Conservation (phyloP, 331 rosid species). For the Cucumis variabilis region DNA sequence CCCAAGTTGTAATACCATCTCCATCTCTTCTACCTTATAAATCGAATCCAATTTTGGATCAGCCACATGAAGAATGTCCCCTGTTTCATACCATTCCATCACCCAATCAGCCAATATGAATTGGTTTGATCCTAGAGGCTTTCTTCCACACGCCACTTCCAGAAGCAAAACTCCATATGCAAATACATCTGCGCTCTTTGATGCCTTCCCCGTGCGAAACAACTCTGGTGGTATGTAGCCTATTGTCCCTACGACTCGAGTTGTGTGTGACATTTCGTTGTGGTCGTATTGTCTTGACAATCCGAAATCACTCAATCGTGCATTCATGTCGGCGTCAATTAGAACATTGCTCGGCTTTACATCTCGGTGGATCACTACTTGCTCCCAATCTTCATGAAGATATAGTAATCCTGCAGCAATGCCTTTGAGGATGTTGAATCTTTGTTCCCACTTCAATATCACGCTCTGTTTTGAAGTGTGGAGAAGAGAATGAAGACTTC, state of each 20-base stretch:
- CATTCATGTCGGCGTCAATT: constrained; percentile 11
- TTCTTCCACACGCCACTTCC: constrained; percentile 64
- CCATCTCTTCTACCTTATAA: constrained; percentile 16
- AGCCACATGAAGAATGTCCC: constrained; percentile 40
- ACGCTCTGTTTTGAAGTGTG: background rate
- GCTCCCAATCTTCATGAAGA: constrained; percentile 30
- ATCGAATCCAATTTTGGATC: constrained; percentile 48
- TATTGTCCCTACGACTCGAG: background rate
- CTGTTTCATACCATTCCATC: constrained; percentile 39
- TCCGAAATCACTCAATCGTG: background rate
- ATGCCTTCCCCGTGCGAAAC: constrained; percentile 61
- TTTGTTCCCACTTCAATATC: background rate
- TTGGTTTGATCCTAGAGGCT: constrained; percentile 46
- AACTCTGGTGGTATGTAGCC: constrained; percentile 60
- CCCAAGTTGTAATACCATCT: constrained; percentile 2
- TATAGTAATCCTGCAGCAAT: constrained; percentile 24
- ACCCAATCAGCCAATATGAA: constrained; percentile 68
- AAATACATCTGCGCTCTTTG: constrained; percentile 63
- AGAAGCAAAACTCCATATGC: constrained; percentile 70
- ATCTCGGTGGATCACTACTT: constrained; percentile 26
- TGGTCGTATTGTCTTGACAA: constrained; percentile 17
- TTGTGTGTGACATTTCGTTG: constrained; percentile 1
- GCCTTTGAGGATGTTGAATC: constrained; percentile 24
- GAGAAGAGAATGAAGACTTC: constrained; percentile 19
- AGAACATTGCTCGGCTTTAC: constrained; percentile 24